Evolutionary conservation across 768 basidiomycete species (phyloP).

Genomic region (Lentinula guzmanii): DNA sequence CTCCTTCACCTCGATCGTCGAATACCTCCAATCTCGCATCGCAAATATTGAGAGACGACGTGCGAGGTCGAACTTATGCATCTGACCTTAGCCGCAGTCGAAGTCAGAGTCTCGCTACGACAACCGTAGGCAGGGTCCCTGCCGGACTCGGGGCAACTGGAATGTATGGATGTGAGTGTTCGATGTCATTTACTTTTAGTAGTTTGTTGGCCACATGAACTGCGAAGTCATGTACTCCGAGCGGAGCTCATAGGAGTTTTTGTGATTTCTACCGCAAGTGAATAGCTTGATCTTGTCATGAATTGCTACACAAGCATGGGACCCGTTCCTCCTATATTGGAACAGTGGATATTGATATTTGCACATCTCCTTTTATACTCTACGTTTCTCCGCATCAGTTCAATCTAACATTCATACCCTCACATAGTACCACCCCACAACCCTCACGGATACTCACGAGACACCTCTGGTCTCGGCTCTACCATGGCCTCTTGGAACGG

Average conservation of each 20-base stretch:
- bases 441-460: slow-evolving; percentile 5
- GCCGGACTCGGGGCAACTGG: slow-evolving; percentile 26
- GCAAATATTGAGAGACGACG: background rate
- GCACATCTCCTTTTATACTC: background rate
- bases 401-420: background rate
- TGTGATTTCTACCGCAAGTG: background rate
- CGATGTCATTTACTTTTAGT: background rate
- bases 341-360: background rate
- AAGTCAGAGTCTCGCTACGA: slow-evolving; percentile 69
- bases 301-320: background rate
- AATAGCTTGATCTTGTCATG: background rate
- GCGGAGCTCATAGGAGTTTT: background rate
- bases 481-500: slow-evolving; percentile 59
- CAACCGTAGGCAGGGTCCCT: slow-evolving; percentile 49
- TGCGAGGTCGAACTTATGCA: slow-evolving; percentile 51
- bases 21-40: background rate
- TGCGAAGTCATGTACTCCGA: background rate
- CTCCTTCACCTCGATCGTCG: slow-evolving; percentile 2
- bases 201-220: background rate
- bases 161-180: slow-evolving; percentile 5
- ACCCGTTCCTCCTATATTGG: background rate
- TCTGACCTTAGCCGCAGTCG: slow-evolving; percentile 66
- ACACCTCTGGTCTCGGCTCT: slow-evolving; percentile 17
- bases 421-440: background rate
- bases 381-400: background rate